Evolutionary conservation across 805 yeast genomes (phyloP), one percentile per base, ranked within the genome.

Genomic region (Ogataea thermomethanolica): DNA sequence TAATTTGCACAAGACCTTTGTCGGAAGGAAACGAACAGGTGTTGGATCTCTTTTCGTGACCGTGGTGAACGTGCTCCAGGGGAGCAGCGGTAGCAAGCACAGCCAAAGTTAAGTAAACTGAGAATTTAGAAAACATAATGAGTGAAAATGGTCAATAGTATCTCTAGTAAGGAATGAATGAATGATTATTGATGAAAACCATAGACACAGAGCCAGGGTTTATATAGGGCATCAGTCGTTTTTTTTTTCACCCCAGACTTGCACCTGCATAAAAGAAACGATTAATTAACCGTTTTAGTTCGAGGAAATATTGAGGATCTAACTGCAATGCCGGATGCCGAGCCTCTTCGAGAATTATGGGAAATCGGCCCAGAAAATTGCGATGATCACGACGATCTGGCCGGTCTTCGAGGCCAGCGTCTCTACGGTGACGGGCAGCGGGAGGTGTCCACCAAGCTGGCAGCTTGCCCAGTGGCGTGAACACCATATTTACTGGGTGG

Each of bases 21-120:
- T 73, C 67, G 17, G 71, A 48, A 25, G 95, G 95, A 66, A 88
- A 86, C 3, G 73, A 49, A 64, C 95, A 87, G 61, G 29, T 75
- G 71, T 47, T 52, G 21, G 60, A 56, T 54, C 61, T 53, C 34
- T 55, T 54, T 25, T 48, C 41, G 33, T 51, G 53, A 25, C 37
- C 45, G 25, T 53, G 57, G 38, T 53, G 57, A 13, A 25, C 35
- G 37, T 51, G 57, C 35, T 32, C 33, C 17, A 47, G 52, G 31
- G 56, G 55, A 24, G 37, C 37, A 25, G 49, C 36, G 13, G 33
- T 20, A 21, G 44, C 36, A 24, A 40, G 30, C 25, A 43, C 39
- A 7, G 45, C 41, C 10, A 43, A 29, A 8, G 47, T 34, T 14
- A 44, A 42, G 26, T 41, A 28, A 32, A 48, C 30, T 13, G 33